Percentiles rank a stretch among this genome's conserved stretches.
These are phyloP conservation scores for Ophiostoma australiae DNA, from an alignment of 2,329 filamentous ascomycete genomes.

Conservation along the genomic window DNA sequence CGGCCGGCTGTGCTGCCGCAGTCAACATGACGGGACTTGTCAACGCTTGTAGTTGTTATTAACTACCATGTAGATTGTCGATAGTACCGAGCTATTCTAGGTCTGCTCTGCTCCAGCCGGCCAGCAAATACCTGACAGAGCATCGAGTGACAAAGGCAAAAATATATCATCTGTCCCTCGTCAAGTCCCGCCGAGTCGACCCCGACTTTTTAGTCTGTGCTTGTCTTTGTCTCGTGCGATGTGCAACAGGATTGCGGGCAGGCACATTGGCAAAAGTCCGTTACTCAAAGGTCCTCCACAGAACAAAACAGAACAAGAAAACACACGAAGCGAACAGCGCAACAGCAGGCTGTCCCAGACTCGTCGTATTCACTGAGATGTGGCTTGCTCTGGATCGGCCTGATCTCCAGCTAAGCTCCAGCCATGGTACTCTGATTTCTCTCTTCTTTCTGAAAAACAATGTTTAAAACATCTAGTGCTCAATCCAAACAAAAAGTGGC, in stretches of 20 bases:
- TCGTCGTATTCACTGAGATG: background rate
- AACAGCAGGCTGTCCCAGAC: background rate
- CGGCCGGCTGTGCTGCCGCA: background rate
- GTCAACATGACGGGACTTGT: background rate
- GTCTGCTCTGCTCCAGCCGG: no score
- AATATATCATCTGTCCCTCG: background rate
- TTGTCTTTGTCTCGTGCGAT: background rate
- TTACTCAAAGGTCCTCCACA: background rate
- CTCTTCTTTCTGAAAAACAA: no score
- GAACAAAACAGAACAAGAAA: background rate
- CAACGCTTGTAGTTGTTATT: no score
- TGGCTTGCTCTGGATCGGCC: constrained; percentile 3
- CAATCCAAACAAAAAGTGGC: background rate
- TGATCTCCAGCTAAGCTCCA: constrained; percentile 5
- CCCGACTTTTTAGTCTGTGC: background rate
- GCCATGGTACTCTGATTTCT: background rate
- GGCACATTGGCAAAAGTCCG: background rate
- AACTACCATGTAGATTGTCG: no score
- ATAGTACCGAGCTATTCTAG: no score
- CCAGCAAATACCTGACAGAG: background rate
- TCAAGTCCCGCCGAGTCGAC: background rate
- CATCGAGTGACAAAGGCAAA: background rate
- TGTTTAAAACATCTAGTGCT: background rate
- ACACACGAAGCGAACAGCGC: background rate
- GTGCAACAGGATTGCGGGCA: background rate